These are phyloP conservation scores for Cardiospermum halicacabum DNA, from an alignment of 345 rosid genomes.

Conservation along the genomic window DNA sequence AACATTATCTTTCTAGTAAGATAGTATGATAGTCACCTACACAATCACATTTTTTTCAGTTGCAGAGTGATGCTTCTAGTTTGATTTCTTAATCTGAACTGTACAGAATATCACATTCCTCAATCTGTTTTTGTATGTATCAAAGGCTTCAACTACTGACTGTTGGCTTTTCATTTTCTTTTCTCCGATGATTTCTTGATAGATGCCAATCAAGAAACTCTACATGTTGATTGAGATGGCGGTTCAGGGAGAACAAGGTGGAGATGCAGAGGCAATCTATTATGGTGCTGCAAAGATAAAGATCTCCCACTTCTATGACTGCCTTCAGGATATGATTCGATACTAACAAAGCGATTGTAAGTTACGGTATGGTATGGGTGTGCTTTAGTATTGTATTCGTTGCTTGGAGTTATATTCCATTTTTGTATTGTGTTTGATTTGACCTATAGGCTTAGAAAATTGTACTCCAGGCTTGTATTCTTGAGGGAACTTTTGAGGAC, in stretches of 20 bases:
- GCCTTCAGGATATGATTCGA: constrained; percentile 72
- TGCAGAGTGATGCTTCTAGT: background rate
- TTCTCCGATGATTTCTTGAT: background rate
- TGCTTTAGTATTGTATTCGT: background rate
- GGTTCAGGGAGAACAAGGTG: constrained; percentile 83
- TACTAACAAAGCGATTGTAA: constrained; percentile 15
- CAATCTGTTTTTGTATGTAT: background rate
- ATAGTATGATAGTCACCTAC: background rate
- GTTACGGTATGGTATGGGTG: background rate
- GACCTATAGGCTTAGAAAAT: background rate
- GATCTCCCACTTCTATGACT: constrained; percentile 65
- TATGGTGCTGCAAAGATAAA: constrained; percentile 66
- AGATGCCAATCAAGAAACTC: constrained; percentile 78
- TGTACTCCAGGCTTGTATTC: background rate
- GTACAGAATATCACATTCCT: no score
- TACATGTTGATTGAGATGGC: constrained; percentile 95
- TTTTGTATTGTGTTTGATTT: background rate
- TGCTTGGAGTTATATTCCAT: background rate
- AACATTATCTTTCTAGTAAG: no score
- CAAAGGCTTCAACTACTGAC: background rate
- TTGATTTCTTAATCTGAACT: background rate
- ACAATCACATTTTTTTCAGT: background rate
- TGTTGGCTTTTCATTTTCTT: background rate
- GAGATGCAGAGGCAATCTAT: constrained; percentile 69
- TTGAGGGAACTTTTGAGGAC: background rate